Percentiles rank a stretch among this genome's conserved stretches.
These are phyloP conservation scores for Eimeria maxima DNA, from an alignment of 169 alveolate species.

Conservation along the genomic window DNA sequence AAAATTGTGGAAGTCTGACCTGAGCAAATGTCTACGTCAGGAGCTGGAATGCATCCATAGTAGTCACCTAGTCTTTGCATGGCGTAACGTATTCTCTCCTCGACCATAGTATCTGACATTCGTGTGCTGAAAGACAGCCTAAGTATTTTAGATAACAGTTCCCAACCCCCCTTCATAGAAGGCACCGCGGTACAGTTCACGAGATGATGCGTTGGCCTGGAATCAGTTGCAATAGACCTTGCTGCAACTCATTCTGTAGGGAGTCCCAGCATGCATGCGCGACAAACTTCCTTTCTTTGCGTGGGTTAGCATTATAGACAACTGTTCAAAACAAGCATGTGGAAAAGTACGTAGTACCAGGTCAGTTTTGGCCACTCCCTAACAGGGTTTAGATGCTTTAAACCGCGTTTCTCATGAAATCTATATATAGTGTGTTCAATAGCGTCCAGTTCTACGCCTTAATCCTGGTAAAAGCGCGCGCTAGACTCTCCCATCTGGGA, in stretches of 20 bases:
- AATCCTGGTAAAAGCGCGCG: too few species aligned
- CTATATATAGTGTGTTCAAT: too few species aligned
- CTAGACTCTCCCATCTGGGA: too few species aligned
- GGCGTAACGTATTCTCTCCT: not conserved
- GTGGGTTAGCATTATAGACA: not conserved
- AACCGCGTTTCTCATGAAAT: too few species aligned
- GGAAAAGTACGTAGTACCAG: not conserved
- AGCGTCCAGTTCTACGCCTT: too few species aligned
- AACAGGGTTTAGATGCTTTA: too few species aligned
- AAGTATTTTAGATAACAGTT: not conserved
- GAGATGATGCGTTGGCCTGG: not conserved
- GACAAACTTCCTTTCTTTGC: not conserved
- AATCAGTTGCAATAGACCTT: not conserved
- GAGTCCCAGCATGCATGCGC: not conserved
- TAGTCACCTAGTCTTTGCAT: too few species aligned
- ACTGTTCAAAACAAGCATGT: not conserved
- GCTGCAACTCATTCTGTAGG: not conserved
- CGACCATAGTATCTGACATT: not conserved
- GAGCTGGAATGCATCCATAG: too few species aligned
- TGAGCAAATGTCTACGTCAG: not conserved
- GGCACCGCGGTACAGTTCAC: not conserved
- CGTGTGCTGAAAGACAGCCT: not conserved
- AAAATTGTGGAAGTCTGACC: too few species aligned
- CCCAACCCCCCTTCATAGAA: not conserved
- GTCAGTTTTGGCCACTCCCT: too few species aligned